Evolutionary conservation across 441 rosid species (phyloP), one percentile per base, ranked within the genome.

Genomic region (Populus hybrid): DNA sequence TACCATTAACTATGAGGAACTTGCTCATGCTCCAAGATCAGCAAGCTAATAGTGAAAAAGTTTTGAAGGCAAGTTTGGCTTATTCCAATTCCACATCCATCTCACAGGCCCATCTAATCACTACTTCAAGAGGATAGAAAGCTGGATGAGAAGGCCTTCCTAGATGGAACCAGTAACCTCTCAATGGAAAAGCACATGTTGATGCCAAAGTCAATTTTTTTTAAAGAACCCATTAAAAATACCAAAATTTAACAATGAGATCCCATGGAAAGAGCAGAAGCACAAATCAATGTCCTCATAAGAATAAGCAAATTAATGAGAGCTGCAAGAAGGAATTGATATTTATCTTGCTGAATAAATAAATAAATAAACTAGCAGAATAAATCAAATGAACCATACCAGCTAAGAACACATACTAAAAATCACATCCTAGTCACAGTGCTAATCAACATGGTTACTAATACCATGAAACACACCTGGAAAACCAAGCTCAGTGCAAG

Each of bases 401-500:
- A 71, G 14, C 50, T 24, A 9, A 9, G 23, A 69, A 35, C 2
- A n/a, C 69, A 10, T 9, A 38, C 38, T 5, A 26, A 23, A 38
- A 38, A 18, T 28, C 21, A 57, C 26, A 32, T 50, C n/a, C 3
- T 32, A 68, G 11, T 66, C 36, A 34, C 19, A 61, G 42, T 21
- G 35, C 35, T 65, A 72, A 36, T 26, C 67, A 70, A 16, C 6
- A 12, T 10, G 59, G 34, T 67, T 80, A 73, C 34, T 79, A 67
- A 80, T 34, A 9, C 24, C 8, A 75, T 10, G 75, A 88, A 78
- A 78, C 82, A 38, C 35, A 95, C 99, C 97, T 95, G 97, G 87
- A 90, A 93, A 79, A 93, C 84, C 88, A 95, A 87, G 85, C 90
- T 78, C 24, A 81, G 75, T 28, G 96, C 97, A 74, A 95, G 82